These are phyloP conservation scores for Aristolochia californica DNA, from an alignment of 164 flowering plant genomes.

Conservation along the genomic window DNA sequence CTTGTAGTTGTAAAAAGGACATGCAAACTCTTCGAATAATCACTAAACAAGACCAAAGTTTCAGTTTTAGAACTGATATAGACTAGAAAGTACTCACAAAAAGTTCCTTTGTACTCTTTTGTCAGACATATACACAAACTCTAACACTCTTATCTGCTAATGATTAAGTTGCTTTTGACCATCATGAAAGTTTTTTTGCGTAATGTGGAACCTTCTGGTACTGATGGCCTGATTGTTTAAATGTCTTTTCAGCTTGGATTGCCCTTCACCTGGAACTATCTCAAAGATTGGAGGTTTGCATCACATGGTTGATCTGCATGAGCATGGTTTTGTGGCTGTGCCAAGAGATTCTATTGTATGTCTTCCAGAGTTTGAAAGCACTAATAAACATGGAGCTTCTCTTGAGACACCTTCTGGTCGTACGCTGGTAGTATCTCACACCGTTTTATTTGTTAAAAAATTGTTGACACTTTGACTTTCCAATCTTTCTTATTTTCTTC, in stretches of 20 bases:
- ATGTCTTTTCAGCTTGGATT: constrained; percentile 42
- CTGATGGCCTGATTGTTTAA: not conserved
- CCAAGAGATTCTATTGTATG: constrained; percentile 62
- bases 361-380: constrained; percentile 46
- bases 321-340: constrained; percentile 48
- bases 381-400: constrained; percentile 65
- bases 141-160: too few species aligned
- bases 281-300: constrained; percentile 68
- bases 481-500: not conserved
- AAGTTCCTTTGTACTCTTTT: too few species aligned
- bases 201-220: too few species aligned
- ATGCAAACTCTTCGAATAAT: too few species aligned
- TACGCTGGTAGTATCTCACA: constrained; percentile 28
- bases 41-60: too few species aligned
- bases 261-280: constrained; percentile 44
- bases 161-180: too few species aligned
- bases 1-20: too few species aligned
- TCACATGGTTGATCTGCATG: constrained; percentile 51
- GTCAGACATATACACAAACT: too few species aligned
- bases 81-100: too few species aligned
- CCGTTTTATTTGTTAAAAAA: not conserved
- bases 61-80: too few species aligned
- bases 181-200: too few species aligned
- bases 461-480: not conserved
- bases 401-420: constrained; percentile 81